phyloP scores from a whole-genome alignment of 148 eudicot species.

The Vaccinium darrowii region DNA sequence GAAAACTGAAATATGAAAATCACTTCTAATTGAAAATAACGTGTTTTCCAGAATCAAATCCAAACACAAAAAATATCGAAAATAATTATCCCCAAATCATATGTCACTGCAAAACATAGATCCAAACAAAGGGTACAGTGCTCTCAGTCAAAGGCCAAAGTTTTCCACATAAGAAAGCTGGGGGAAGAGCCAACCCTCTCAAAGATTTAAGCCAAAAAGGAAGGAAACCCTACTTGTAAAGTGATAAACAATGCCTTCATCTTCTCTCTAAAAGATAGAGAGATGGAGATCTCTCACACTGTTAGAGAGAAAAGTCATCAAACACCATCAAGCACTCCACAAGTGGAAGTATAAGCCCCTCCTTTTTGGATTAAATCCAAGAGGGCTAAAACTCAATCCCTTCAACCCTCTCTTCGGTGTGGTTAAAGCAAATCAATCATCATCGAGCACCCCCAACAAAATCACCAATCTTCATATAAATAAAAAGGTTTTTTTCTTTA shows the following conservation, averaged over 20 bases:
- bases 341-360: neutral
- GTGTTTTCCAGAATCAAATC: no score
- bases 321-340: conserved; percentile 19
- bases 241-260: conserved; percentile 22
- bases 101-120: neutral
- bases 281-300: neutral
- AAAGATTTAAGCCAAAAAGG: conserved; percentile 10
- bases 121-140: neutral
- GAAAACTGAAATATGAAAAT: no score
- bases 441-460: conserved; percentile 30
- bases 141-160: conserved; percentile 15
- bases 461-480: no score
- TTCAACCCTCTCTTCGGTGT: conserved; percentile 35
- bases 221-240: neutral
- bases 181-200: neutral
- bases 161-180: conserved; percentile 39
- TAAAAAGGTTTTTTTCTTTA: neutral
- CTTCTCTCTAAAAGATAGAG: neutral
- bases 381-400: neutral
- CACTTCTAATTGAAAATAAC: no score
- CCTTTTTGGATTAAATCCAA: conserved; percentile 16
- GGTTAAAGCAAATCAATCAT: conserved; percentile 52
- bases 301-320: conserved; percentile 28
- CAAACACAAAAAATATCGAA: no score
- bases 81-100: neutral